A percentile compares a stretch with the other conserved stretches of the same genome.
These are phyloP conservation scores for Exobasidium cylindrosporum DNA, from an alignment of 1,284 basidiomycete species.

Conservation along the genomic window DNA sequence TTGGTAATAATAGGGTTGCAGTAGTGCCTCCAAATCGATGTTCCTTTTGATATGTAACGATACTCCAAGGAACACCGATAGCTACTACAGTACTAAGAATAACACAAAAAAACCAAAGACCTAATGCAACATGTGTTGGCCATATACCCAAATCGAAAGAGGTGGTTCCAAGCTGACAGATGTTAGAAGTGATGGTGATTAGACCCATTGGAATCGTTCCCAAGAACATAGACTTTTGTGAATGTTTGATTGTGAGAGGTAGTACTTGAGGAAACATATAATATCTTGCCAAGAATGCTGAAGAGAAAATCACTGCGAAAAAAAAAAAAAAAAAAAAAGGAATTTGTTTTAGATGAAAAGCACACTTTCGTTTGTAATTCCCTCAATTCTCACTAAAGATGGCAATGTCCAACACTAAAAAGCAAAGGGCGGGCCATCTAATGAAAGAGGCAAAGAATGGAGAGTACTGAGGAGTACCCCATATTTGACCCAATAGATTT, in stretches of 20 bases:
- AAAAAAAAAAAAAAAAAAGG: neutral
- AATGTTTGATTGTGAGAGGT: slow-evolving; percentile 42
- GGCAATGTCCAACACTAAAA: slow-evolving; percentile 4
- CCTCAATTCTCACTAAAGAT: slow-evolving; percentile 10
- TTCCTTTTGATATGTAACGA: slow-evolving; percentile 40
- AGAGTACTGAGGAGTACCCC: slow-evolving; percentile 10
- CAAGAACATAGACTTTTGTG: slow-evolving; percentile 39
- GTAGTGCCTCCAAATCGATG: slow-evolving; percentile 43
- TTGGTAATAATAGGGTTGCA: slow-evolving; percentile 36
- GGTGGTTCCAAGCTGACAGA: slow-evolving; percentile 32
- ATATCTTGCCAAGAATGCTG: slow-evolving; percentile 33
- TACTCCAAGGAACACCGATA: slow-evolving; percentile 37
- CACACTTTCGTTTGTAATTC: neutral
- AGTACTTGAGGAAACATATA: slow-evolving; percentile 41
- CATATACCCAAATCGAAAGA: slow-evolving; percentile 31
- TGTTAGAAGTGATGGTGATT: slow-evolving; percentile 38
- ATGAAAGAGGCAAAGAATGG: slow-evolving; percentile 8
- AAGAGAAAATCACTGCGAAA: slow-evolving; percentile 24
- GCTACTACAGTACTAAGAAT: slow-evolving; percentile 26
- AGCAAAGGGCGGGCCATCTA: slow-evolving; percentile 9
- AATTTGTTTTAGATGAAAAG: neutral
- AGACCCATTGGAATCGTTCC: slow-evolving; percentile 42
- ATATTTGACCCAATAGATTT: slow-evolving; percentile 22
- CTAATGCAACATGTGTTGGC: slow-evolving; percentile 27
- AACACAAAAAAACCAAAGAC: slow-evolving; percentile 32